These are phyloP conservation scores for Fraxinus quadrangulata DNA, from an alignment of 257 asterid genomes.

Conservation along the genomic window DNA sequence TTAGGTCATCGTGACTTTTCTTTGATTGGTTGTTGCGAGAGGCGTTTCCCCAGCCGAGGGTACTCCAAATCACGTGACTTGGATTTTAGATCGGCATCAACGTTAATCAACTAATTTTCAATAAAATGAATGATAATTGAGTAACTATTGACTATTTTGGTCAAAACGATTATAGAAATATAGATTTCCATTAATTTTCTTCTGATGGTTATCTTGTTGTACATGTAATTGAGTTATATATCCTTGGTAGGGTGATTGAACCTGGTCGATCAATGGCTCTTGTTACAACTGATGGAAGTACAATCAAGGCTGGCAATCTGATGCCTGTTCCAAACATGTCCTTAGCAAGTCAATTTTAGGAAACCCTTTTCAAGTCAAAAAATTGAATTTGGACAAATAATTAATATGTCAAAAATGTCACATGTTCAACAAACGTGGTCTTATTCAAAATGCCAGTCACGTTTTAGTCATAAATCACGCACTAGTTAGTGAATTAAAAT, in stretches of 20 bases:
- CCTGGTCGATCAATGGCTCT: not conserved
- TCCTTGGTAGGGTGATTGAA: not conserved
- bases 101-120: not conserved
- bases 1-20: too few relatives aligned
- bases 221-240: not conserved
- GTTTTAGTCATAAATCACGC: not conserved
- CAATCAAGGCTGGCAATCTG: constrained; percentile 26
- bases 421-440: constrained; percentile 20
- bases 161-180: not conserved
- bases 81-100: too few relatives aligned
- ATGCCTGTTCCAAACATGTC: constrained; percentile 31
- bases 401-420: not conserved
- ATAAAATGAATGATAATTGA: not conserved
- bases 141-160: not conserved
- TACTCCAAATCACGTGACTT: too few relatives aligned
- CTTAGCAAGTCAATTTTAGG: constrained; percentile 16
- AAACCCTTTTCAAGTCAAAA: not conserved
- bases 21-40: too few relatives aligned
- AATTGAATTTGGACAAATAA: not conserved
- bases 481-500: not conserved
- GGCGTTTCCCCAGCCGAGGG: too few relatives aligned
- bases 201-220: not conserved
- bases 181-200: not conserved
- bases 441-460: not conserved
- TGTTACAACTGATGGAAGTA: constrained; percentile 18